Percentiles rank a stretch among this genome's conserved stretches.
Evolutionary conservation across 208 protist species (phyloP).

Genomic region (Leishmania aethiopica): DNA sequence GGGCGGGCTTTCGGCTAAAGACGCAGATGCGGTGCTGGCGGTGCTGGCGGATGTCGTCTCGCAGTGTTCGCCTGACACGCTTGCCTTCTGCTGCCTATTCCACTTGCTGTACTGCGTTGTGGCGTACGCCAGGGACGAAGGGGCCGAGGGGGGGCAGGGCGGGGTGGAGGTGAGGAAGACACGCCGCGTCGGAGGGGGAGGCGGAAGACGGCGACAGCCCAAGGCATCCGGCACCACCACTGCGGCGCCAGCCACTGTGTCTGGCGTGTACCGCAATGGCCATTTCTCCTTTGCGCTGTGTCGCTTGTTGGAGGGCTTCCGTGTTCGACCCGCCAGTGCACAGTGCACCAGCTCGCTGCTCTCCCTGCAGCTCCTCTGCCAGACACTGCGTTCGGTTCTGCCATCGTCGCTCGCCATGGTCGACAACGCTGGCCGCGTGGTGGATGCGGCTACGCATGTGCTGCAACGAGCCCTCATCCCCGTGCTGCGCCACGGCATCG

Average conservation of each 20-base stretch:
- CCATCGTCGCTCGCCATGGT: constrained; percentile 23
- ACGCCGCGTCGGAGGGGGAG: background rate
- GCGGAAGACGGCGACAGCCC: background rate
- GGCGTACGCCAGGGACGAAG: constrained; percentile 22
- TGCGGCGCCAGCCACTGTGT: background rate
- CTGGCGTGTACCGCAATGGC: constrained; percentile 27
- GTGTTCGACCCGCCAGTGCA: background rate
- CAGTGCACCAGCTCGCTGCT: constrained; percentile 22
- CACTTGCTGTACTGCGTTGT: constrained; percentile 31
- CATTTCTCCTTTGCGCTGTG: constrained; percentile 38
- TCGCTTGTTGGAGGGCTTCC: constrained; percentile 38
- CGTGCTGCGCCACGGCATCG: constrained; percentile 37
- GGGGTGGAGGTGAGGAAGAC: background rate
- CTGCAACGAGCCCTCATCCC: constrained; percentile 45
- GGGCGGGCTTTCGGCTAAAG: constrained; percentile 10
- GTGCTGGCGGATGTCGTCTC: constrained; percentile 14
- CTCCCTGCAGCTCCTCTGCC: constrained; percentile 21
- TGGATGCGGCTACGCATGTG: constrained; percentile 31
- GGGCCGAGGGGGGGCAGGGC: background rate
- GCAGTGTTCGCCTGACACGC: constrained; percentile 20
- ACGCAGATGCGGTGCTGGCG: constrained; percentile 16
- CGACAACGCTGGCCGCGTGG: constrained; percentile 32
- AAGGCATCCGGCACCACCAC: background rate
- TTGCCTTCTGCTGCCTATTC: constrained; percentile 23
- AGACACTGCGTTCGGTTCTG: constrained; percentile 30